Conservation (phyloP, 495 filamentous ascomycete species). For the Glonium stellatum region DNA sequence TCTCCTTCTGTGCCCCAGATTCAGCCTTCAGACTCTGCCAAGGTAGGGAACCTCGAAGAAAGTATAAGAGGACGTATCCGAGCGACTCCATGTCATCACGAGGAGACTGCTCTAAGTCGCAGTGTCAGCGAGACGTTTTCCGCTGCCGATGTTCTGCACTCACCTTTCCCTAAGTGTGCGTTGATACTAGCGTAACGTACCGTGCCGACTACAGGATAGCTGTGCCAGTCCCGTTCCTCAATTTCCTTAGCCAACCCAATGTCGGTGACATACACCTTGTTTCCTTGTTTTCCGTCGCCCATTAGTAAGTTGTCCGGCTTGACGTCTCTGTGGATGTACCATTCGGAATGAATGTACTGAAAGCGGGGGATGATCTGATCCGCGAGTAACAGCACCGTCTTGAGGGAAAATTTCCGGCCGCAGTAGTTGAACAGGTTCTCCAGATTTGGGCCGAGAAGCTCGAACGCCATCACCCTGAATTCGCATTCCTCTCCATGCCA, state of each 20-base stretch:
- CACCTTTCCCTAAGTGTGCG: slow-evolving; percentile 8
- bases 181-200: slow-evolving; percentile 12
- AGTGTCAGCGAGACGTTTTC: slow-evolving; percentile 6
- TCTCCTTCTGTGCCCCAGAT: slow-evolving; percentile 7
- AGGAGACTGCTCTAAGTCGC: slow-evolving; percentile 9
- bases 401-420: slow-evolving; percentile 15
- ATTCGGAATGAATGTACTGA: slow-evolving; percentile 18
- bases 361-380: slow-evolving; percentile 18
- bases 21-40: slow-evolving; percentile 6
- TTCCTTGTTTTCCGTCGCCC: slow-evolving; percentile 18
- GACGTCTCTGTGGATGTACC: slow-evolving; percentile 14
- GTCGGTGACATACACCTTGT: slow-evolving; percentile 20
- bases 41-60: slow-evolving; percentile 12
- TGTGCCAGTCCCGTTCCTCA: not conserved
- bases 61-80: slow-evolving; percentile 15
- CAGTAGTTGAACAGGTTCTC: slow-evolving; percentile 24
- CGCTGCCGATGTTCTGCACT: not conserved
- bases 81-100: slow-evolving; percentile 14
- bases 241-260: slow-evolving; percentile 8
- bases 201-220: slow-evolving; percentile 2
- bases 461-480: slow-evolving; percentile 19
- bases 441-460: slow-evolving; percentile 19
- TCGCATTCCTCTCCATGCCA: slow-evolving; percentile 19
- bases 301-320: slow-evolving; percentile 27
- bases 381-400: slow-evolving; percentile 24